Evolutionary conservation across 257 asterid species (phyloP).

Genomic region (Solanum piurae): DNA sequence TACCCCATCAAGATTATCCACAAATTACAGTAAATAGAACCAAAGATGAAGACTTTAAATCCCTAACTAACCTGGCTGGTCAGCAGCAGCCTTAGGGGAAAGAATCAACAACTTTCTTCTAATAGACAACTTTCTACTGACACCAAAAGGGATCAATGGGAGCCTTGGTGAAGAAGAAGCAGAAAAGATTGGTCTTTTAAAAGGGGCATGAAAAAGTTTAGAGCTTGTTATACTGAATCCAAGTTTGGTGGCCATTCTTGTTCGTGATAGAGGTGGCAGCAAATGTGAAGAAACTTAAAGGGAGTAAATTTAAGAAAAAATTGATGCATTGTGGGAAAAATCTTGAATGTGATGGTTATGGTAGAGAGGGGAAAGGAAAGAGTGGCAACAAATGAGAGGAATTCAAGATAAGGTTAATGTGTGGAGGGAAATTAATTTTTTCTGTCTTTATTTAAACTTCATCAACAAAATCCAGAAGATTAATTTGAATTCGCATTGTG

Average conservation of each 20-base stretch:
- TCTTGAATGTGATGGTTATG: constrained; percentile 18
- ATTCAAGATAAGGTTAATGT: constrained; percentile 60
- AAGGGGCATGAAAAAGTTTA: constrained; percentile 30
- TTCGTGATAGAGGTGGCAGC: constrained; percentile 17
- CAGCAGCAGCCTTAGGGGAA: constrained; percentile 63
- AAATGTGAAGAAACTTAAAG: background rate
- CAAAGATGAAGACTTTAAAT: background rate
- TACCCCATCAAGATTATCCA: background rate
- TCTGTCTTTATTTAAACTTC: background rate
- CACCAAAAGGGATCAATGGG: constrained; percentile 27
- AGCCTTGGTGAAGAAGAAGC: constrained; percentile 28
- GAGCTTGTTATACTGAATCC: constrained; percentile 39
- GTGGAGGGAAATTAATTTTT: constrained; percentile 55
- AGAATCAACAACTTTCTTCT: constrained; percentile 34
- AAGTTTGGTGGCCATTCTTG: constrained; percentile 61
- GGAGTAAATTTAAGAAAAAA: background rate
- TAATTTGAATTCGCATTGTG: background rate
- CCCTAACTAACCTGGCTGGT: constrained; percentile 65
- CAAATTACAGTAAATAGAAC: background rate
- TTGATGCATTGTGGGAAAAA: constrained; percentile 23
- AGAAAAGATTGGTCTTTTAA: constrained; percentile 34
- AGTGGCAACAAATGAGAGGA: background rate
- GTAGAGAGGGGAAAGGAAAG: constrained; percentile 13
- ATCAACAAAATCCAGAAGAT: background rate
- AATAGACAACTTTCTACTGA: constrained; percentile 12